Base-by-base conservation (phyloP, 163 green algal species). In the Trebouxia gelatinosa region DNA sequence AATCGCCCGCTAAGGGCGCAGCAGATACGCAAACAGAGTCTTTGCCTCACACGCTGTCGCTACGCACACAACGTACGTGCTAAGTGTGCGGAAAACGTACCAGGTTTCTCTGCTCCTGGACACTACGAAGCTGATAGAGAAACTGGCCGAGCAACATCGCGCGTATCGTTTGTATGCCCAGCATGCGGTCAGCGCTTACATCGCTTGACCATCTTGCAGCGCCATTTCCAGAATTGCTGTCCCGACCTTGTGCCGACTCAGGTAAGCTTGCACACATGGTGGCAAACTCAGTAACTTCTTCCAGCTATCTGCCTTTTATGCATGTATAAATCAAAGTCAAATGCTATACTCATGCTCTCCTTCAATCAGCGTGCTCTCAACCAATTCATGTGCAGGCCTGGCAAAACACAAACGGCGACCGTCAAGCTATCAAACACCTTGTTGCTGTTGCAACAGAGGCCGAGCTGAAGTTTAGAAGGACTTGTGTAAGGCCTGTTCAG, bases 161-260 rank as follows among this genome's bases (percentile, higher is more conserved):
- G n/a, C n/a, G n/a, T 34, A 21, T 51, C 35, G 11, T 26, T 35
- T 17, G 23, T 72, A 6, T 80, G 75, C 40, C 75, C 75, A 37
- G 75, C 75, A 32, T 80, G 75, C 61, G 61, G 40, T 31, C 58
- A 80, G 11, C 35, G 28, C 39, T 23, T 57, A 38, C 39, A 43
- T 5, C 38, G 39, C 23, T 50, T 50, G 59, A 38, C 59, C 5
- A 31, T 65, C 2, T 65, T 74, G 7, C 54, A 57, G 23, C 39
- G 59, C 26, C 75, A 80, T 23, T 29, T 80, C 17, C 38, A 74
- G 29, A 67, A 54, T 0, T 80, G 75, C 32, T 80, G 75, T 31
- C 75, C 75, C 5, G 75, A 80, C 59, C 32, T 80, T 11, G 40
- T 74, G n/a, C n/a, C n/a, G n/a, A n/a, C n/a, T n/a, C n/a, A n/a